Evolutionary conservation across 140 eudicot species (phyloP).

Genomic region (Bidens hawaiensis): DNA sequence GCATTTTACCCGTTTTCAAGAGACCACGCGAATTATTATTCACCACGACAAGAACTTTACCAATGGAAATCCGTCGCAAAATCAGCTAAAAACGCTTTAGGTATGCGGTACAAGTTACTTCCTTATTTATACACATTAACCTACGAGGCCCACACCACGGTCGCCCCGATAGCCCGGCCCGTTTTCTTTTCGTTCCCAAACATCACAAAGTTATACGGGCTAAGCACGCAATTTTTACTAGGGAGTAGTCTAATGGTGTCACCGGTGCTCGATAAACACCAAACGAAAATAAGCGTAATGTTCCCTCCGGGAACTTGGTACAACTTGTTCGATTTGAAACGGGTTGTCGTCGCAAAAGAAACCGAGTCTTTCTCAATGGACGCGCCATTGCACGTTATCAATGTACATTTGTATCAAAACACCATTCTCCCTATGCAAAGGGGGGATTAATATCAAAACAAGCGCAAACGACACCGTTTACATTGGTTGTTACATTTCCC

Average conservation of each 20-base stretch:
- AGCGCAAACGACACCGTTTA: constrained; percentile 83
- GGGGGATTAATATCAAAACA: constrained; percentile 67
- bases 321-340: constrained; percentile 64
- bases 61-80: constrained; percentile 80
- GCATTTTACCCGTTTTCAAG: constrained; percentile 95
- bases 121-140: constrained; percentile 78
- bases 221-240: constrained; percentile 81
- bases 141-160: constrained; percentile 76
- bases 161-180: constrained; percentile 90
- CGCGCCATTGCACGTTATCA: constrained; percentile 84
- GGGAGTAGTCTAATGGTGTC: constrained; percentile 91
- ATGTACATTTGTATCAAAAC: constrained; percentile 80
- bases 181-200: constrained; percentile 77
- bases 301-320: constrained; percentile 93
- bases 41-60: constrained; percentile 92
- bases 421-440: constrained; percentile 86
- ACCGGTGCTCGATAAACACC: constrained; percentile 72
- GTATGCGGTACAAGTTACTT: constrained; percentile 87
- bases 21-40: constrained; percentile 82
- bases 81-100: constrained; percentile 82
- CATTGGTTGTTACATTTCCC: constrained; percentile 75
- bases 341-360: constrained; percentile 42
- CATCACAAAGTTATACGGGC: constrained; percentile 41
- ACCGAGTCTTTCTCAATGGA: constrained; percentile 47
- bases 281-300: constrained; percentile 55